Base-by-base conservation (phyloP, 371 early-diverging fungal species). In the Agmasoma carcini region DNA sequence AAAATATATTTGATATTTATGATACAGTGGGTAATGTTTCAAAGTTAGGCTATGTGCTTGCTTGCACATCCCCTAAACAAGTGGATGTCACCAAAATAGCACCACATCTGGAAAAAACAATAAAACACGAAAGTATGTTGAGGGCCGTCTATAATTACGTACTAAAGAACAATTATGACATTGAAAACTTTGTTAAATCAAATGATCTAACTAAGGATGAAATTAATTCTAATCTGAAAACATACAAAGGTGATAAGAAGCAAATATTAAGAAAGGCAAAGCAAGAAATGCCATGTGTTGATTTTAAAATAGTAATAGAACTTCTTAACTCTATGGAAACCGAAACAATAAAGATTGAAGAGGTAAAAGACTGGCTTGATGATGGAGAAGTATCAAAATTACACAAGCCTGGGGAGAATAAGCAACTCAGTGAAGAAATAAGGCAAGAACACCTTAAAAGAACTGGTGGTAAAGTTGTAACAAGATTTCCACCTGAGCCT, bases 401-500 rank as follows among this genome's bases (percentile, higher is more conserved):
- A 61, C 97, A 95, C 76, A 86, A 84, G 52, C 85, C 94, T 4
- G 94, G 94, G 27, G 94, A 83, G 56, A 98, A 96, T 77, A 85
- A 84, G 40, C 97, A 96, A 78, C 83, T 90, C 71, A 83, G 82
- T 55, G 83, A 86, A 5, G 81, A 82, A 65, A 76, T 96, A 53
- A 88, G 85, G 81, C 78, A 79, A 46, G 81, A 82, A 66, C 99
- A 98, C 71, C 77, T 98, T 44, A 81, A 83, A 68, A 81, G 83
- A 12, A 96, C 97, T 0, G 85, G 85, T 45, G 88, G 90, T 5
- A 82, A 81, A 68, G 94, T 94, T 1, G 74, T 90, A 22, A 97
- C 97, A 1, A 86, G 99, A 44, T 98, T 98, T 79, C 99, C 99
- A 17, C 99, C 99, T 38, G 99, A 96, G 78, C 99, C 99, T 52